phyloP scores from a whole-genome alignment of 805 yeast species.

The Ogataea naganishii region DNA sequence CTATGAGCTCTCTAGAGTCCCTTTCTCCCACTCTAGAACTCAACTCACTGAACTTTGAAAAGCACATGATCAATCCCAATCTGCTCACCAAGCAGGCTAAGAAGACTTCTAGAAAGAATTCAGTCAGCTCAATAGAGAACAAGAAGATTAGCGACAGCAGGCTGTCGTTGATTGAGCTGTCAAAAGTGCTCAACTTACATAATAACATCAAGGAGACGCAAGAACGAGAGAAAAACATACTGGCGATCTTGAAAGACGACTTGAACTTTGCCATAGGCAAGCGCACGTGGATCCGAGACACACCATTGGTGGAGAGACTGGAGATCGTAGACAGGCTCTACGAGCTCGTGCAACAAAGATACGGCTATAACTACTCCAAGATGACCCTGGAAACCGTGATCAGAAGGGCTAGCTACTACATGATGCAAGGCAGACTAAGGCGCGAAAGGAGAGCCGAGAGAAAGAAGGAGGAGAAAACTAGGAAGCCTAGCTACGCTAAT shows the following conservation, averaged over 20 bases:
- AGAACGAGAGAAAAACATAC: constrained; percentile 42
- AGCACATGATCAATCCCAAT: too few relatives aligned
- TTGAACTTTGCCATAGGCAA: constrained; percentile 69
- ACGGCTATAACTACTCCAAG: constrained; percentile 42
- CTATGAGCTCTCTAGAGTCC: too few relatives aligned
- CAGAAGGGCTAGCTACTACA: constrained; percentile 70
- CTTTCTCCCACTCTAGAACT: too few relatives aligned
- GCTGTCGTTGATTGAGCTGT: constrained; percentile 46
- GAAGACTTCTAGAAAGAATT: neutral
- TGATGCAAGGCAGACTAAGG: constrained; percentile 72
- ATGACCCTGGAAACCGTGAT: constrained; percentile 61
- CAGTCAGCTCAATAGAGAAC: neutral
- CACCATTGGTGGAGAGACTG: constrained; percentile 43
- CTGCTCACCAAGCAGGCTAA: too few relatives aligned
- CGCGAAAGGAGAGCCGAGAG: constrained; percentile 50
- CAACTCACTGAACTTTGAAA: too few relatives aligned
- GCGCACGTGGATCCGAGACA: constrained; percentile 80
- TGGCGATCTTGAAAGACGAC: constrained; percentile 43
- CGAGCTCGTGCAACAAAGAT: constrained; percentile 35
- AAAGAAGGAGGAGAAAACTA: constrained; percentile 15
- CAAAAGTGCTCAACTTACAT: constrained; percentile 40
- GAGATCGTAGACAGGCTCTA: constrained; percentile 40
- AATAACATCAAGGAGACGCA: constrained; percentile 46
- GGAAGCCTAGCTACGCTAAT: too few relatives aligned
- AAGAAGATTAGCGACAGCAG: constrained; percentile 38